A percentile compares a stretch with the other conserved stretches of the same genome.
Evolutionary conservation across 345 rosid genomes (phyloP).

Genomic region (Aegle marmelos): DNA sequence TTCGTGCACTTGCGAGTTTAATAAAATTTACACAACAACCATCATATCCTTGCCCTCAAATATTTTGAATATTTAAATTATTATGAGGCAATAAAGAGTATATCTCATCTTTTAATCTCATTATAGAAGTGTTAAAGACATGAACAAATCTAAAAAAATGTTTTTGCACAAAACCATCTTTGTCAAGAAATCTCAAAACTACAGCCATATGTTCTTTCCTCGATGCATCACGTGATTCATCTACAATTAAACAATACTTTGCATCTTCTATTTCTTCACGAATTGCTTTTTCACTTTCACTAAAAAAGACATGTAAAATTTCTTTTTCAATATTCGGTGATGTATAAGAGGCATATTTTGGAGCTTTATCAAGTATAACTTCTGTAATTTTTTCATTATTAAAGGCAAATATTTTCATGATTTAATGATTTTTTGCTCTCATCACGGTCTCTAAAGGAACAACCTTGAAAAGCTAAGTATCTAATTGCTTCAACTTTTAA

Average conservation of each 20-base stretch:
- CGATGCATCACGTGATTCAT: not conserved
- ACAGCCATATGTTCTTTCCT: slow-evolving; percentile 10
- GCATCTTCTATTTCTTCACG: not conserved
- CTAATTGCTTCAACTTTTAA: not conserved
- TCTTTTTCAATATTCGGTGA: not conserved
- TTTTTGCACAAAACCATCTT: no score
- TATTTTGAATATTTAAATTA: slow-evolving; percentile 4
- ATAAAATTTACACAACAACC: no score
- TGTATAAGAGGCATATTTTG: not conserved
- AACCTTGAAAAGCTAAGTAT: not conserved
- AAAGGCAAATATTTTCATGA: not conserved
- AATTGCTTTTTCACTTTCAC: not conserved
- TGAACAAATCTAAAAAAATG: not conserved
- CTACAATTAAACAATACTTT: slow-evolving; percentile 5
- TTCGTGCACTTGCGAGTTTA: no score
- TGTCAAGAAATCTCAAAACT: slow-evolving; percentile 5
- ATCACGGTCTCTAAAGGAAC: slow-evolving; percentile 1
- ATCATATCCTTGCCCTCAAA: slow-evolving; percentile 8
- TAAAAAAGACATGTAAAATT: not conserved
- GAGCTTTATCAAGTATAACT: not conserved
- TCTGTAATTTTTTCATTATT: not conserved
- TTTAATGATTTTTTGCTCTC: not conserved
- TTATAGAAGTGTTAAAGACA: no score
- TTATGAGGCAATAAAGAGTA: not conserved
- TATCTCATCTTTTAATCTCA: not conserved